A percentile compares a stretch with the other conserved stretches of the same genome.
These are phyloP conservation scores for Discostella stelligera DNA, from an alignment of 352 stramenopile species.

Conservation along the genomic window DNA sequence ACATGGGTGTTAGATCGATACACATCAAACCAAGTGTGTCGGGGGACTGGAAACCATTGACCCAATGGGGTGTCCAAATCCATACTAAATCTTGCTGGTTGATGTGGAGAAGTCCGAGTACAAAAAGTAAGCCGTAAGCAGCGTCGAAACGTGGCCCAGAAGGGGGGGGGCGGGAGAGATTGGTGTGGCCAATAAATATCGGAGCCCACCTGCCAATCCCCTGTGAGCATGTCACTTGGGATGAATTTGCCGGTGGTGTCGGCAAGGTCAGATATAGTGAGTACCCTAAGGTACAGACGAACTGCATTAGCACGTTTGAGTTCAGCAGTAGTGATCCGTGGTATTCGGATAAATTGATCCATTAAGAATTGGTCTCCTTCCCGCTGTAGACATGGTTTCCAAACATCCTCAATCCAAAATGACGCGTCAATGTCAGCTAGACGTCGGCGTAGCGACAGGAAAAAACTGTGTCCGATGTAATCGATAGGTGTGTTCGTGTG, in stretches of 20 bases:
- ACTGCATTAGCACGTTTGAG: not conserved
- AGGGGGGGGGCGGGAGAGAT: no score
- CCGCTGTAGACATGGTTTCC: slow-evolving; percentile 5
- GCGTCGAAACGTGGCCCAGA: not conserved
- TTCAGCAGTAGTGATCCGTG: not conserved
- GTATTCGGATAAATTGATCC: not conserved
- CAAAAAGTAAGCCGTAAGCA: not conserved
- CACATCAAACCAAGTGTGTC: not conserved
- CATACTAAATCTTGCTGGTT: not conserved
- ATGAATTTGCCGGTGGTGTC: not conserved
- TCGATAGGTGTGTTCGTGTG: not conserved
- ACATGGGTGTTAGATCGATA: not conserved
- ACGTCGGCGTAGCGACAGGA: not conserved
- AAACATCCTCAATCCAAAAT: slow-evolving; percentile 19
- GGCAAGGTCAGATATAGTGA: slow-evolving; percentile 1
- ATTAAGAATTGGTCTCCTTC: not conserved
- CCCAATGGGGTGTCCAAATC: not conserved
- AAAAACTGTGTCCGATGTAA: not conserved
- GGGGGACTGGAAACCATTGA: not conserved
- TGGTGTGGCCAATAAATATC: not conserved
- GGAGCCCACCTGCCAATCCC: not conserved
- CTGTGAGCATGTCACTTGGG: not conserved
- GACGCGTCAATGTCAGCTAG: slow-evolving; percentile 8
- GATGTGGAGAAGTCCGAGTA: not conserved
- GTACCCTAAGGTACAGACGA: not conserved